These are phyloP conservation scores for Veloboletus limbatus DNA, from an alignment of 1,284 basidiomycete species.

Conservation along the genomic window DNA sequence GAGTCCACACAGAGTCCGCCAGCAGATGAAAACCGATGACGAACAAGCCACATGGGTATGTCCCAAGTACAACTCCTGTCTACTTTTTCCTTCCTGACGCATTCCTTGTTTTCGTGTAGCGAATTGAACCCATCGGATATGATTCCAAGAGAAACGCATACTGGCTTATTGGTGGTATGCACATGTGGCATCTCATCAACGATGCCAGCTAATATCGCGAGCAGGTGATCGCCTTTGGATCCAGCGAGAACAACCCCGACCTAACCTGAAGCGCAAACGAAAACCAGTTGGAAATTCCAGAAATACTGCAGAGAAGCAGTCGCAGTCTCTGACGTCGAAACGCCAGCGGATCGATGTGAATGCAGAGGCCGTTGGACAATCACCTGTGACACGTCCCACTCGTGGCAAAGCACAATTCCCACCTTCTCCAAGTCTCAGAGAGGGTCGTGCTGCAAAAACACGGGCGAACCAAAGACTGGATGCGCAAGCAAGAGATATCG, in stretches of 20 bases:
- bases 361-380: constrained; percentile 5
- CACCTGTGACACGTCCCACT: constrained; percentile 13
- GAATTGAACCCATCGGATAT: constrained; percentile 85
- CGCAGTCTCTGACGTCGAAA: constrained; percentile 19
- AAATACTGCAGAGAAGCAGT: constrained; percentile 25
- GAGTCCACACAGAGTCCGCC: constrained; percentile 61
- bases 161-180: constrained; percentile 80
- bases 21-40: constrained; percentile 74
- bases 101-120: constrained; percentile 41
- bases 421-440: constrained; percentile 33
- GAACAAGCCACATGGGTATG: constrained; percentile 73
- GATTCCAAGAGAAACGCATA: constrained; percentile 82
- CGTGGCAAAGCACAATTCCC: constrained; percentile 11
- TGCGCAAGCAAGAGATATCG: constrained; percentile 65
- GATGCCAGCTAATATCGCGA: constrained; percentile 4
- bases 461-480: constrained; percentile 67
- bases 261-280: constrained; percentile 58
- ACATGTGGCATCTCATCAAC: constrained; percentile 4
- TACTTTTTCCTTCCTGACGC: constrained; percentile 4
- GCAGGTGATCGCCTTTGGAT: constrained; percentile 83
- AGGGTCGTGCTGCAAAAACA: constrained; percentile 62
- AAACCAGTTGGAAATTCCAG: constrained; percentile 30
- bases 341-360: constrained; percentile 21
- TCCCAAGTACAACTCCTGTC: constrained; percentile 12
- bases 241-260: constrained; percentile 64